Percentiles rank a stretch among this genome's conserved stretches.
These are phyloP conservation scores for Harringtonia lauricola DNA, from an alignment of 2,329 filamentous ascomycete genomes.

Conservation along the genomic window DNA sequence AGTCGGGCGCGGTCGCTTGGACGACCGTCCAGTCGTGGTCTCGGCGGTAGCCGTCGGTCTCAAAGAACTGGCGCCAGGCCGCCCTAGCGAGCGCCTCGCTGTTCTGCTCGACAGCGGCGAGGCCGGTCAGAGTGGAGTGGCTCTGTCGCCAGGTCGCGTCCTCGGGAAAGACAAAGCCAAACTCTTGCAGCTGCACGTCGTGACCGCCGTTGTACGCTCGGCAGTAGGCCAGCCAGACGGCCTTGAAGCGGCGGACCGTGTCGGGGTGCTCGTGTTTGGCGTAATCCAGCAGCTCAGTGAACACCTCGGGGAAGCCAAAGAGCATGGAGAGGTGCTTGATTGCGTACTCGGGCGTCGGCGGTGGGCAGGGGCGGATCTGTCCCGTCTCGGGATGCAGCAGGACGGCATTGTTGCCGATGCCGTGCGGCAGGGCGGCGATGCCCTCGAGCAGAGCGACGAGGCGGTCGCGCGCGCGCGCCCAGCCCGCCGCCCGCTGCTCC, in stretches of 20 bases:
- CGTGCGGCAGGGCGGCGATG: slow-evolving; percentile 43
- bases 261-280: no score
- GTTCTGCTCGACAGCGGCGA: slow-evolving; percentile 25
- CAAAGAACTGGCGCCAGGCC: slow-evolving; percentile 46
- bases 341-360: slow-evolving; percentile 36
- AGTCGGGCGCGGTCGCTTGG: slow-evolving; percentile 39
- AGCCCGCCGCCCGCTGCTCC: slow-evolving; percentile 42
- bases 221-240: slow-evolving; percentile 49
- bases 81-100: neutral
- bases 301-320: slow-evolving; percentile 47
- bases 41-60: slow-evolving; percentile 30
- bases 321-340: slow-evolving; percentile 45
- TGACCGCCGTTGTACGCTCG: slow-evolving; percentile 40
- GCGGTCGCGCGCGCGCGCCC: no score
- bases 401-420: no score
- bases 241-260: no score
- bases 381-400: no score
- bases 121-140: slow-evolving; percentile 47
- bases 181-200: slow-evolving; percentile 39
- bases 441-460: slow-evolving; percentile 37
- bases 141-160: slow-evolving; percentile 37
- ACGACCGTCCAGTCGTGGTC: slow-evolving; percentile 24
- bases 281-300: slow-evolving; percentile 39
- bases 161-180: slow-evolving; percentile 31
- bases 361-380: slow-evolving; percentile 30